Evolutionary conservation across 257 asterid species (phyloP).

Genomic region (Echium plantagineum): DNA sequence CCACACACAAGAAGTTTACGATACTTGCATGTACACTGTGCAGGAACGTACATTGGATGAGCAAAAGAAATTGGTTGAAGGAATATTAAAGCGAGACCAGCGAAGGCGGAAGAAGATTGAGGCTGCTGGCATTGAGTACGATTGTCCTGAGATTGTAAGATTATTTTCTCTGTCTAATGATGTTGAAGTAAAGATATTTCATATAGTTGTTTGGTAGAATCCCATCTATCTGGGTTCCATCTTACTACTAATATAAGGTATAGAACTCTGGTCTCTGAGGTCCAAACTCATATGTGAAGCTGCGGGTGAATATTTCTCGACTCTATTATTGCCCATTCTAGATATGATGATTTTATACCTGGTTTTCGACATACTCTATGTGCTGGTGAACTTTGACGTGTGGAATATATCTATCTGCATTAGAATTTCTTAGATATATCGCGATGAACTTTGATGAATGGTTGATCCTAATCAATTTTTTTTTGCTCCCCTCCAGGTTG

Average conservation of each 20-base stretch:
- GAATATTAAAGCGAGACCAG: slow-evolving; percentile 52
- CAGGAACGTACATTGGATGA: slow-evolving; percentile 63
- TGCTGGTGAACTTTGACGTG: too few relatives aligned
- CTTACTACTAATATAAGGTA: neutral
- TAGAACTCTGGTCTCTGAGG: neutral
- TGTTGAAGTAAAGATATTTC: too few relatives aligned
- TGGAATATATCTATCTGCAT: too few relatives aligned
- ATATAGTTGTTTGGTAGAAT: neutral
- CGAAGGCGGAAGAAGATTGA: slow-evolving; percentile 64
- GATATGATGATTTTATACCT: too few relatives aligned
- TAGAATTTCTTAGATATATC: too few relatives aligned
- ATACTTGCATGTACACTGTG: neutral
- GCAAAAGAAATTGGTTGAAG: slow-evolving; percentile 50
- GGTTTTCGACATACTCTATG: too few relatives aligned
- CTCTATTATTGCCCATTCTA: too few relatives aligned
- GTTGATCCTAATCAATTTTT: neutral
- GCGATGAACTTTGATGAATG: neutral
- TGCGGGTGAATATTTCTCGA: too few relatives aligned
- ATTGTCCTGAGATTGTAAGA: slow-evolving; percentile 81
- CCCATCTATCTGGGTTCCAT: neutral
- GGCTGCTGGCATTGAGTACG: slow-evolving; percentile 79
- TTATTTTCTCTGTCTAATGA: neutral
- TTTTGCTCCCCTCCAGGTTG: slow-evolving; percentile 37
- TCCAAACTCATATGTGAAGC: too few relatives aligned
- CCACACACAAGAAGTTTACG: too few relatives aligned